A percentile compares a stretch with the other conserved stretches of the same genome.
Conservation (phyloP, 805 yeast species). For the Cyberlindnera misumaiensis region DNA sequence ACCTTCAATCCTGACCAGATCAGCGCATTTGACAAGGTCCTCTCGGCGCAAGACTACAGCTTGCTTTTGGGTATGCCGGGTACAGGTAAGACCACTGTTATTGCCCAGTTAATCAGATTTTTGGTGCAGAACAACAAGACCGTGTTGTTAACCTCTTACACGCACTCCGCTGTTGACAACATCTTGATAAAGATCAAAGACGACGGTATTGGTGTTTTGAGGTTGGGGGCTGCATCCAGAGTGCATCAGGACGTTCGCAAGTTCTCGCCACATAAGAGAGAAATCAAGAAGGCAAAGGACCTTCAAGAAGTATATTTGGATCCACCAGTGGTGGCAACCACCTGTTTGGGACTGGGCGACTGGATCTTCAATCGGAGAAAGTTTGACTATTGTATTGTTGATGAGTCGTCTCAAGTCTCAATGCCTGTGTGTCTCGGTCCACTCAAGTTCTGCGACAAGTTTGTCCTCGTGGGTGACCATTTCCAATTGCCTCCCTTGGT, state of each 20-base stretch:
- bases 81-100: slow-evolving; percentile 90
- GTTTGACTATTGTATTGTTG: slow-evolving; percentile 91
- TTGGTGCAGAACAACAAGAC: slow-evolving; percentile 56
- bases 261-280: slow-evolving; percentile 41
- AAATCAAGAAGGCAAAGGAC: slow-evolving; percentile 36
- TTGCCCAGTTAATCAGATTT: slow-evolving; percentile 62
- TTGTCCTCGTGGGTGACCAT: slow-evolving; percentile 95
- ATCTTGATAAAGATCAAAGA: slow-evolving; percentile 66
- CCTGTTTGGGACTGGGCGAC: slow-evolving; percentile 73
- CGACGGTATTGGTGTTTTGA: slow-evolving; percentile 42
- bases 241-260: slow-evolving; percentile 57
- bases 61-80: slow-evolving; percentile 97
- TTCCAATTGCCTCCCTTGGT: slow-evolving; percentile 89
- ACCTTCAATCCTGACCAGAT: slow-evolving; percentile 66
- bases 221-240: slow-evolving; percentile 57
- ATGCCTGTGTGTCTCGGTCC: slow-evolving; percentile 92
- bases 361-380: slow-evolving; percentile 46
- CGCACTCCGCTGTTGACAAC: slow-evolving; percentile 96
- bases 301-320: slow-evolving; percentile 40
- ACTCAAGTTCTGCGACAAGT: slow-evolving; percentile 64
- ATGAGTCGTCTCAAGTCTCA: slow-evolving; percentile 94
- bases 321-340: slow-evolving; percentile 78
- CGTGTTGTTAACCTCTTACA: slow-evolving; percentile 76
- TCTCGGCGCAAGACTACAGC: slow-evolving; percentile 66
- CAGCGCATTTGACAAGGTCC: slow-evolving; percentile 57